A percentile compares a stretch with the other conserved stretches of the same genome.
phyloP scores from a whole-genome alignment of 768 basidiomycete species.

The Pleurotus platypus region DNA sequence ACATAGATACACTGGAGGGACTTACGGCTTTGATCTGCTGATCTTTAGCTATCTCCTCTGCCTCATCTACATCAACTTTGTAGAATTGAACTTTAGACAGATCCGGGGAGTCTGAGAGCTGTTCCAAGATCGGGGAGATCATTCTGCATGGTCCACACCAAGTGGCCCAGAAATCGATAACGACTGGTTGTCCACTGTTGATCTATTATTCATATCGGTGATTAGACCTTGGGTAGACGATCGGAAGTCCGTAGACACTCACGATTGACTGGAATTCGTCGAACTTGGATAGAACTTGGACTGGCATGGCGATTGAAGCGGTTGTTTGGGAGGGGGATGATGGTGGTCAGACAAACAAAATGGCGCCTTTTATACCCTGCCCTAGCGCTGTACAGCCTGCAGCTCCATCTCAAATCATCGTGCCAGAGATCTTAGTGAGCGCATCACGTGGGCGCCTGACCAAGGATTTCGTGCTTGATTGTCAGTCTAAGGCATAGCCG shows the following conservation, averaged over 20 bases:
- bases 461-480: slow-evolving; percentile 6
- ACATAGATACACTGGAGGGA: not conserved
- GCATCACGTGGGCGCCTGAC: slow-evolving; percentile 7
- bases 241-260: not conserved
- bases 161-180: slow-evolving; percentile 77
- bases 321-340: not conserved
- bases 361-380: not conserved
- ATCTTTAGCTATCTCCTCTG: slow-evolving; percentile 46
- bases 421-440: not conserved
- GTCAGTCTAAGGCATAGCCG: not conserved
- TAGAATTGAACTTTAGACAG: slow-evolving; percentile 47
- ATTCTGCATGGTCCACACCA: slow-evolving; percentile 74
- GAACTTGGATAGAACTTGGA: not conserved
- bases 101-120: slow-evolving; percentile 29
- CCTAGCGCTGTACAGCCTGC: not conserved
- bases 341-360: not conserved
- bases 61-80: slow-evolving; percentile 57
- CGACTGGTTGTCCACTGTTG: slow-evolving; percentile 38
- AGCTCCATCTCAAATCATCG: not conserved
- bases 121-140: slow-evolving; percentile 68
- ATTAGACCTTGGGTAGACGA: too few relatives aligned
- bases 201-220: slow-evolving; percentile 27
- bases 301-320: not conserved
- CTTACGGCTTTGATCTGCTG: slow-evolving; percentile 61
- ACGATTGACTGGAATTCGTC: slow-evolving; percentile 3